phyloP scores from a whole-genome alignment of 2,329 filamentous ascomycete genomes.

The Fusarium graminum region DNA sequence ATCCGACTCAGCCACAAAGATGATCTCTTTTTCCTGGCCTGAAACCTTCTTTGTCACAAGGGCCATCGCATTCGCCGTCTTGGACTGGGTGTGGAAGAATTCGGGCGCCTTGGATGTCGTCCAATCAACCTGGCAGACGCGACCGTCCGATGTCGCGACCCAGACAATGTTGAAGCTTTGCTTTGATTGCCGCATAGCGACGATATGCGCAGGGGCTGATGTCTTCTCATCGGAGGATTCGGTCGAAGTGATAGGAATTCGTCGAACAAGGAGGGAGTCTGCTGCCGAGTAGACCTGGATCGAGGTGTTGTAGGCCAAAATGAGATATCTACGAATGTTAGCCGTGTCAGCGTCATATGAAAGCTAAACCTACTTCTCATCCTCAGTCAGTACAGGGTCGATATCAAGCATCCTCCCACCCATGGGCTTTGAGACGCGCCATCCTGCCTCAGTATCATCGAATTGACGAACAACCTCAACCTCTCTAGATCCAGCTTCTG shows the following conservation, averaged over 20 bases:
- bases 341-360: conserved; percentile 1
- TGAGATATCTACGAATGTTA: conserved; percentile 70
- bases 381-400: conserved; percentile 71
- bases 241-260: conserved; percentile 67
- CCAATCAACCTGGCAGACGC: conserved; percentile 71
- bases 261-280: conserved; percentile 83
- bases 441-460: conserved; percentile 56
- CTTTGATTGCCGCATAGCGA: conserved; percentile 58
- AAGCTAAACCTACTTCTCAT: conserved; percentile 67
- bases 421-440: conserved; percentile 74
- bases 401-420: conserved; percentile 75
- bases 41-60: conserved; percentile 57
- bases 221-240: conserved; percentile 47
- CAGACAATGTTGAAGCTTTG: conserved; percentile 64
- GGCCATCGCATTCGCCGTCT: conserved; percentile 61
- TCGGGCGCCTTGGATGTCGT: conserved; percentile 58
- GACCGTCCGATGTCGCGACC: conserved; percentile 71
- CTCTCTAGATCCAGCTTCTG: conserved; percentile 38
- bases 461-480: conserved; percentile 48
- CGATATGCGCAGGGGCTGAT: conserved; percentile 53
- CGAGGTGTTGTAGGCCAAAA: conserved; percentile 79
- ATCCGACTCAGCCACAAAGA: conserved; percentile 62
- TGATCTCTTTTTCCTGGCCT: conserved; percentile 57
- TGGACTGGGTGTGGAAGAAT: conserved; percentile 58
- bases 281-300: conserved; percentile 84